Conservation (phyloP, 129 eudicot genomes). For the Flaveria brownii region DNA sequence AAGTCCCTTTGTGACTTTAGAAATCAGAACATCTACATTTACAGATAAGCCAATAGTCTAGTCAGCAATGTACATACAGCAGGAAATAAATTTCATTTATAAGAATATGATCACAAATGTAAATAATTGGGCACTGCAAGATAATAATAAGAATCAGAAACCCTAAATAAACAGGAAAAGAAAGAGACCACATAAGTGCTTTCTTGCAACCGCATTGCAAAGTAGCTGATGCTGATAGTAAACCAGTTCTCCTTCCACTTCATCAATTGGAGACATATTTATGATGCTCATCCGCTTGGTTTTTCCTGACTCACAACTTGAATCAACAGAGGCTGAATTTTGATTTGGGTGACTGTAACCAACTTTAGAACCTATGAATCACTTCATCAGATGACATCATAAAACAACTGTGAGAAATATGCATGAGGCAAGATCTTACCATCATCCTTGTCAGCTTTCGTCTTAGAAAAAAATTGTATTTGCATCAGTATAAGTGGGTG, state of each 20-base stretch:
- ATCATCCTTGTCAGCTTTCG: slow-evolving; percentile 35
- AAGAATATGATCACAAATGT: slow-evolving; percentile 12
- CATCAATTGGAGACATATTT: slow-evolving; percentile 69
- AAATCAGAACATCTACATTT: slow-evolving; percentile 71
- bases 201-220: slow-evolving; percentile 55
- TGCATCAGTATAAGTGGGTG: slow-evolving; percentile 55
- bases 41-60: not conserved
- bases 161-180: slow-evolving; percentile 18
- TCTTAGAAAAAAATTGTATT: slow-evolving; percentile 32
- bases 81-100: not conserved
- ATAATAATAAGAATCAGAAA: not conserved
- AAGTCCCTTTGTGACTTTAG: slow-evolving; percentile 61
- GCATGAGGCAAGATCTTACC: slow-evolving; percentile 41
- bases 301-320: slow-evolving; percentile 36
- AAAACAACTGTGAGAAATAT: not conserved
- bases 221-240: slow-evolving; percentile 70
- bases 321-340: slow-evolving; percentile 37
- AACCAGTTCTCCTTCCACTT: slow-evolving; percentile 92
- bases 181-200: slow-evolving; percentile 62
- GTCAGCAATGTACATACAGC: slow-evolving; percentile 7
- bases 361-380: slow-evolving; percentile 51
- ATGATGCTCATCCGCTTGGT: slow-evolving; percentile 47
- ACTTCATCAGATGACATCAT: slow-evolving; percentile 28
- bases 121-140: not conserved
- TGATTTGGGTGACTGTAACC: slow-evolving; percentile 41